These are phyloP conservation scores for Trichosanthes truncata DNA, from an alignment of 306 rosid genomes.

Conservation along the genomic window DNA sequence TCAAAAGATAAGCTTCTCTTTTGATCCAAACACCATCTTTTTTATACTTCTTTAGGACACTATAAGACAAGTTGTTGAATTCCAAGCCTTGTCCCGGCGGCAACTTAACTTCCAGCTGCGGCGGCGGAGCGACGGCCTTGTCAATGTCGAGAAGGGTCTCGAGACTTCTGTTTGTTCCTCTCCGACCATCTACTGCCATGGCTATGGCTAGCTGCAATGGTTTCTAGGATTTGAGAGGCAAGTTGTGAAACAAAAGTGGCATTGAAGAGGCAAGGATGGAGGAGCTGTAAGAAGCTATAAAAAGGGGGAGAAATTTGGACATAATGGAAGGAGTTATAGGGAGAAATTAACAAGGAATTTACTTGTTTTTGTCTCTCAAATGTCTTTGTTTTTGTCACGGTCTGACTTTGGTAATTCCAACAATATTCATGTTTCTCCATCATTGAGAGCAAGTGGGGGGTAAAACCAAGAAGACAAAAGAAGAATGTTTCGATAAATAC, in stretches of 20 bases:
- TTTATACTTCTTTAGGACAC: conserved; percentile 50
- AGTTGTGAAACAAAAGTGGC: not conserved
- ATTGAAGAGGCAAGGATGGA: not conserved
- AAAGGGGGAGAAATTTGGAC: not conserved
- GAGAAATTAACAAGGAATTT: not conserved
- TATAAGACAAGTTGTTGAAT: conserved; percentile 54
- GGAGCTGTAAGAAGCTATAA: not conserved
- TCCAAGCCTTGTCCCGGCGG: conserved; percentile 57
- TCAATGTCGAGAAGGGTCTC: conserved; percentile 51
- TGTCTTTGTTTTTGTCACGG: not conserved
- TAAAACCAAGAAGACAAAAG: not conserved
- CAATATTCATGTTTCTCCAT: not conserved
- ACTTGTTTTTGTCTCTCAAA: not conserved
- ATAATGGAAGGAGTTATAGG: not conserved
- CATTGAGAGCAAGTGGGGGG: not conserved
- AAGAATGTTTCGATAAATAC: not conserved
- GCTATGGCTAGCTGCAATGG: not conserved
- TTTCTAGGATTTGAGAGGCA: not conserved
- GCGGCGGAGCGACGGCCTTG: conserved; percentile 23
- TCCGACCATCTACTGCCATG: conserved; percentile 15
- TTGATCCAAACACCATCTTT: conserved; percentile 69
- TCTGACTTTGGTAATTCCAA: conserved; percentile 1
- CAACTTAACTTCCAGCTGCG: conserved; percentile 21
- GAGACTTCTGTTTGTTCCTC: conserved; percentile 33
- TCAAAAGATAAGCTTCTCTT: conserved; percentile 60